Base-by-base conservation (phyloP, 2,329 filamentous ascomycete genomes). In the Samsoniella hepiali region DNA sequence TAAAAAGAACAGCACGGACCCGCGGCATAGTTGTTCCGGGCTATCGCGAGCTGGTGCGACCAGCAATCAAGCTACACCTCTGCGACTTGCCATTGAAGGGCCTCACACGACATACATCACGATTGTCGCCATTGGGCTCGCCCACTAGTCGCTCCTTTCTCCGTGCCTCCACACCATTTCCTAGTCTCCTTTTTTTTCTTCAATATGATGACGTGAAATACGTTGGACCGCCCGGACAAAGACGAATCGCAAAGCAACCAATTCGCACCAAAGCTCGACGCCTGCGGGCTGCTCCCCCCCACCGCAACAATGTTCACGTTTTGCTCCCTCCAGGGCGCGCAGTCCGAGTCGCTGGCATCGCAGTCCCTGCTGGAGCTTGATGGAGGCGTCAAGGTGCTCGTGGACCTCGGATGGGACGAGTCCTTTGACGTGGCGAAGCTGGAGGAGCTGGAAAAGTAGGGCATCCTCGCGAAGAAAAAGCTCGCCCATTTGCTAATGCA, bases 351-450 rank as follows among this genome's bases (percentile, higher is more conserved):
- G 54, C 83, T 88, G 64, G 93, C 94, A 50, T 96, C 93, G 67
- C 93, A 97, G 75, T 98, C 95, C n/a, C 86, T 99, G 42, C 82
- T 99, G 55, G 94, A 98, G 80, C 89, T 99, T 63, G 95, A 99
- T 79, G 94, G 94, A 67, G 95, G 94, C 64, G 90, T 99, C 78
- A 98, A 98, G 76, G 87, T 99, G 59, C 84, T 99, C 61, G 87
- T 99, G 44, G 94, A 97, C 73, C 89, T 97, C 51, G 95, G 95
- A 65, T 99, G 95, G 95, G 93, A 98, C 74, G 92, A 96, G 74
- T 85, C 85, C 2, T 98, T 99, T 74, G 90, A 96, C 72, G 85
- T 87, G 38, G 84, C 85, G 66, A 90, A 91, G 80, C 85, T 99
- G 59, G 88, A 88, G 70, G 91, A 95, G 77, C 85, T 99, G 65